Evolutionary conservation across 257 asterid genomes (phyloP).

Genomic region (Coffea eugenioides): DNA sequence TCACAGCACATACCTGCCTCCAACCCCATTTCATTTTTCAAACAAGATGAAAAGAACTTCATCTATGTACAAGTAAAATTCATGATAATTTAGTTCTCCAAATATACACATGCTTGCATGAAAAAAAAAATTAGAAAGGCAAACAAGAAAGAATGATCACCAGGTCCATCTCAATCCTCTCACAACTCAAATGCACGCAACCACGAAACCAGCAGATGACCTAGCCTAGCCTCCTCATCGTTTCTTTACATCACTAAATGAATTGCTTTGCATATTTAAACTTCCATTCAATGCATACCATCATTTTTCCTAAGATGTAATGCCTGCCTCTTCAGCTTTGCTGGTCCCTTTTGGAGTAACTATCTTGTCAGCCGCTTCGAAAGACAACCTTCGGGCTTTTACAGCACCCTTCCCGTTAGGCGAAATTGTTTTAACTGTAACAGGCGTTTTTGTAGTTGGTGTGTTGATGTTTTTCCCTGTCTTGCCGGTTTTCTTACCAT

Average conservation of each 20-base stretch:
- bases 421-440: slow-evolving; percentile 42
- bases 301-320: slow-evolving; percentile 1
- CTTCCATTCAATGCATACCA: not conserved
- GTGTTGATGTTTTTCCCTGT: slow-evolving; percentile 31
- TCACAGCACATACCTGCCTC: slow-evolving; percentile 4
- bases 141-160: slow-evolving; percentile 2
- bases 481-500: slow-evolving; percentile 34
- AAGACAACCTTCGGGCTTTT: slow-evolving; percentile 54
- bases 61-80: slow-evolving; percentile 14
- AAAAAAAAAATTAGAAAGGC: not conserved
- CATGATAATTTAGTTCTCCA: slow-evolving; percentile 14
- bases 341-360: slow-evolving; percentile 32
- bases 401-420: slow-evolving; percentile 49
- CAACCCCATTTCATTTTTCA: not conserved
- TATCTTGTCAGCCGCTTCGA: slow-evolving; percentile 37
- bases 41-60: not conserved
- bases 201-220: not conserved
- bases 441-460: slow-evolving; percentile 41
- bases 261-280: not conserved
- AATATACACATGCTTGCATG: slow-evolving; percentile 12
- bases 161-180: not conserved
- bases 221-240: not conserved
- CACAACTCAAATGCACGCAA: slow-evolving; percentile 15
- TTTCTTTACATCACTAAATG: not conserved
- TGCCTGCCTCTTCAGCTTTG: slow-evolving; percentile 32